phyloP scores from a whole-genome alignment of 805 yeast species.

The Grigorovia transvaalensis region DNA sequence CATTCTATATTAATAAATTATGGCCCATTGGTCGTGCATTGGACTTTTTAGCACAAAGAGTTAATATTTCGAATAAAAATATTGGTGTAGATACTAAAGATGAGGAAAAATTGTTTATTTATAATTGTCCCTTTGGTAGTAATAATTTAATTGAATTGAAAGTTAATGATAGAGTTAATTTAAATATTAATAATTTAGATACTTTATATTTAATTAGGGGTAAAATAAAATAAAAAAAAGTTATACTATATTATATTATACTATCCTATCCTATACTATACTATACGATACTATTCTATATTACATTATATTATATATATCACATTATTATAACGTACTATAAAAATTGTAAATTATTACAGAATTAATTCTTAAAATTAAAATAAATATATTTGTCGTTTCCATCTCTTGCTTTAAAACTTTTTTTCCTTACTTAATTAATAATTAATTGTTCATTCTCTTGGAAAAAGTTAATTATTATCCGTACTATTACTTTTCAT shows the following conservation, averaged over 20 bases:
- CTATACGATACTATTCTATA: neutral
- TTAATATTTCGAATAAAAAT: conserved; percentile 18
- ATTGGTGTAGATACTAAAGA: conserved; percentile 7
- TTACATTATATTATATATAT: neutral
- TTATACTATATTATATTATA: neutral
- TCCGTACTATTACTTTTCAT: no score
- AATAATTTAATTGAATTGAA: conserved; percentile 5
- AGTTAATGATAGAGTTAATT: conserved; percentile 13
- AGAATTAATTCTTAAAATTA: neutral
- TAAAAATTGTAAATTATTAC: neutral
- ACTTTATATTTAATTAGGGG: conserved; percentile 24
- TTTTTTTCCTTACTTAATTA: neutral
- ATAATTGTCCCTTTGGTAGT: conserved; percentile 5
- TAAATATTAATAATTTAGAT: conserved; percentile 15
- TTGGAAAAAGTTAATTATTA: no score
- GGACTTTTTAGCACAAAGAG: conserved; percentile 21
- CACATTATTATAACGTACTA: neutral
- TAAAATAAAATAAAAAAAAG: conserved; percentile 1
- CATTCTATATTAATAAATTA: conserved; percentile 19
- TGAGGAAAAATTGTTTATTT: conserved; percentile 19
- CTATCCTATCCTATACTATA: neutral
- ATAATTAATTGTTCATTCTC: neutral
- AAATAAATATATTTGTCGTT: no score
- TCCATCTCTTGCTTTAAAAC: no score
- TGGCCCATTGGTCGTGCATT: conserved; percentile 28